Conservation (phyloP, 345 rosid species). For the Brassica juncea region DNA sequence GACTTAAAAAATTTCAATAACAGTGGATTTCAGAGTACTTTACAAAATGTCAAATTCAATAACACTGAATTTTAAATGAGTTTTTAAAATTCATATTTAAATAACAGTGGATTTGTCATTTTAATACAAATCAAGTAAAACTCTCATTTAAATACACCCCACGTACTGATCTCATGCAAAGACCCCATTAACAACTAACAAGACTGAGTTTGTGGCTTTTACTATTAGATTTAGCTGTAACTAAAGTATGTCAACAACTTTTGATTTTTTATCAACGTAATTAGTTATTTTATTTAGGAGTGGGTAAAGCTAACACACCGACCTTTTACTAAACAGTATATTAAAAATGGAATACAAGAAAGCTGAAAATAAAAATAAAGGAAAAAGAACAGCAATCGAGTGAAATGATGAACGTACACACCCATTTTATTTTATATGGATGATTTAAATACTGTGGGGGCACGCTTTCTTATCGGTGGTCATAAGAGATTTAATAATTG, state of each 20-base stretch:
- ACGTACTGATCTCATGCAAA: background rate
- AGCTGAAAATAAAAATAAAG: constrained; percentile 9
- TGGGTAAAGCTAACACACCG: constrained; percentile 42
- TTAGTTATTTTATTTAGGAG: constrained; percentile 25
- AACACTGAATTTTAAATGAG: too few species aligned
- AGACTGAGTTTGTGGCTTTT: constrained; percentile 1
- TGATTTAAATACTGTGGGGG: background rate
- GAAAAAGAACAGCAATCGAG: constrained; percentile 28
- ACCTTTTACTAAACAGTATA: constrained; percentile 13
- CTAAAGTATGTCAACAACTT: constrained; percentile 17
- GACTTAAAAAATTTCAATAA: too few species aligned
- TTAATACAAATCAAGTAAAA: too few species aligned
- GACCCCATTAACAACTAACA: background rate
- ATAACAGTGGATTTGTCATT: too few species aligned
- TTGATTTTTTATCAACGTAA: constrained; percentile 27
- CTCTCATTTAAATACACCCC: too few species aligned
- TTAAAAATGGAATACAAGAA: constrained; percentile 16
- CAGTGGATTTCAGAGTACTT: too few species aligned
- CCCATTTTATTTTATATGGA: background rate
- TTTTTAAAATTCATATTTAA: too few species aligned
- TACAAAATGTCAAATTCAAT: too few species aligned
- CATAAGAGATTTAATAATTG: background rate
- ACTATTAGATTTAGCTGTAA: constrained; percentile 20
- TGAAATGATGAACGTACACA: constrained; percentile 21
- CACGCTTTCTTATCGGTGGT: constrained; percentile 5